These are phyloP conservation scores for Sarocladiaceae sp. DNA, from an alignment of 2,329 filamentous ascomycete species.

Conservation along the genomic window DNA sequence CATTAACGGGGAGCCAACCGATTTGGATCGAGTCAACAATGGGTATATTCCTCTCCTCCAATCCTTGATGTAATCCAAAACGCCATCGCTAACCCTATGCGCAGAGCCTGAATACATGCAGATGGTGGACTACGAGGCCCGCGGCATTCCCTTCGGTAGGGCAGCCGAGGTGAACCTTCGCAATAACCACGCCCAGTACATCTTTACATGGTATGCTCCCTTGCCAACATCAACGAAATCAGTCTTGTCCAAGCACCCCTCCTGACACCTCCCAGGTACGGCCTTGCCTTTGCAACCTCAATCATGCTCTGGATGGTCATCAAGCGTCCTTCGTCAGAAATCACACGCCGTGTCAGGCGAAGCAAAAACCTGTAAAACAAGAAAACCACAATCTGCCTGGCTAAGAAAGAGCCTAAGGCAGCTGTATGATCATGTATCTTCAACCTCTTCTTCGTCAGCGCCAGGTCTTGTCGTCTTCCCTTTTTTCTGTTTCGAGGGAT, in stretches of 20 bases:
- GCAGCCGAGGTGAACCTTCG: constrained; percentile 84
- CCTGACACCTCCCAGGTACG: constrained; percentile 59
- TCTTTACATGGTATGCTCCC: constrained; percentile 83
- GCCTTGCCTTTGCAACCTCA: constrained; percentile 73
- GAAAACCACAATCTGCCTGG: constrained; percentile 11
- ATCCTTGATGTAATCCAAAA: neutral
- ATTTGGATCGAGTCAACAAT: constrained; percentile 97
- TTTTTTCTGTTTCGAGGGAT: constrained; percentile 42
- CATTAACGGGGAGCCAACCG: constrained; percentile 70
- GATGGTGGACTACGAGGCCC: constrained; percentile 66
- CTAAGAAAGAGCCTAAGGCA: neutral
- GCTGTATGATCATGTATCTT: constrained; percentile 21
- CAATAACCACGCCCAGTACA: constrained; percentile 98
- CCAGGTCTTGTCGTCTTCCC: constrained; percentile 22
- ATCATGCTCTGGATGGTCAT: constrained; percentile 97
- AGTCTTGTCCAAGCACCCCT: neutral
- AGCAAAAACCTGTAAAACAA: constrained; percentile 39
- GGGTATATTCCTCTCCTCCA: constrained; percentile 44
- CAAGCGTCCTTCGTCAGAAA: constrained; percentile 72
- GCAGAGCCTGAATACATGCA: constrained; percentile 72
- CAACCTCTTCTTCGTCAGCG: constrained; percentile 28
- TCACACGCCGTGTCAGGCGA: constrained; percentile 66
- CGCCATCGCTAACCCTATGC: neutral
- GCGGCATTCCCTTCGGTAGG: constrained; percentile 84
- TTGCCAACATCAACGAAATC: neutral